Percentiles rank a stretch among this genome's conserved stretches.
Conservation (phyloP, 73 alveolate species). For the Paramecium primaurelia region DNA sequence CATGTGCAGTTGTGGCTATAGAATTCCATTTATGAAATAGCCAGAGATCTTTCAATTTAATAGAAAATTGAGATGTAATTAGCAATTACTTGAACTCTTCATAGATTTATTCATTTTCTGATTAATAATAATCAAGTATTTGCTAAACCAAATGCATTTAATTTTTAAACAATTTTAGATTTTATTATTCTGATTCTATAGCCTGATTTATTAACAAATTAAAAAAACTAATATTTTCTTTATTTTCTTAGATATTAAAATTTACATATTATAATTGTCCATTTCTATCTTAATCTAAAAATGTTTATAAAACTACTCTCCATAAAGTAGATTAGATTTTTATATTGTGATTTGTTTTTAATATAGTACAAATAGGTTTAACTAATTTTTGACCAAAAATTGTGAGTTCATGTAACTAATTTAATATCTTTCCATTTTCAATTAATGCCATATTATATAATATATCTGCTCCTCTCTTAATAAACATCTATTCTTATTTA, state of each 20-base stretch:
- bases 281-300: not conserved
- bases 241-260: not conserved
- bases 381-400: slow-evolving; percentile 2
- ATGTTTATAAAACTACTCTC: not conserved
- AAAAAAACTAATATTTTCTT: not conserved
- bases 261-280: not conserved
- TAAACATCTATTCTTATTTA: not conserved
- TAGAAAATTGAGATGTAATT: not conserved
- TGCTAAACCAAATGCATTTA: not conserved
- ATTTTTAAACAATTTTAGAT: not conserved
- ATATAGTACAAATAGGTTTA: not conserved
- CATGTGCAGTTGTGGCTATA: not conserved
- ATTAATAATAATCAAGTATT: not conserved
- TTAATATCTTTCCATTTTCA: not conserved
- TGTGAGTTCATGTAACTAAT: not conserved
- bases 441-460: not conserved
- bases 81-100: not conserved
- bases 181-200: not conserved
- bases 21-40: not conserved
- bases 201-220: not conserved
- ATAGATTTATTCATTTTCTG: not conserved
- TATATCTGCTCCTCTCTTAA: not conserved
- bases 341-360: not conserved
- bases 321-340: not conserved
- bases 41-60: not conserved